phyloP scores from a whole-genome alignment of 352 stramenopile genomes.

The Halophytophthora polymorphica region DNA sequence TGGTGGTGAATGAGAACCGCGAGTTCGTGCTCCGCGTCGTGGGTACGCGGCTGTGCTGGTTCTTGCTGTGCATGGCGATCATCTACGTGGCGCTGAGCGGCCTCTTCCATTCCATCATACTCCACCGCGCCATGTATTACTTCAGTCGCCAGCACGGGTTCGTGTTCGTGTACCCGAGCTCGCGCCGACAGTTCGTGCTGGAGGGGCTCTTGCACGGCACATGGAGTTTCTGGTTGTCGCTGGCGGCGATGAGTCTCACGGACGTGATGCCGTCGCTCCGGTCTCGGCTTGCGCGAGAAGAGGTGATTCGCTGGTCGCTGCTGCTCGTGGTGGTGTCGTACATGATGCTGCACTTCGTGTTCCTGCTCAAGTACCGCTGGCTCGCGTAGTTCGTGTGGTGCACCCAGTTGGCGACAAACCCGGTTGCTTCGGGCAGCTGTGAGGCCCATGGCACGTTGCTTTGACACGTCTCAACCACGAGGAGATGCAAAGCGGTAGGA shows the following conservation, averaged over 20 bases:
- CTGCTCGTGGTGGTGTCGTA: conserved; percentile 49
- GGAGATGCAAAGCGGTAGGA: no score
- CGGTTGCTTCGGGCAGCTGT: no score
- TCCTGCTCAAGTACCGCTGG: conserved; percentile 60
- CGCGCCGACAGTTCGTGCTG: conserved; percentile 60
- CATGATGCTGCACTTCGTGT: conserved; percentile 45
- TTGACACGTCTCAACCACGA: no score
- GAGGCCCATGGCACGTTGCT: no score
- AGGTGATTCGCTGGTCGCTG: conserved; percentile 44
- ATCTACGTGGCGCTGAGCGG: conserved; percentile 64
- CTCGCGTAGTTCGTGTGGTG: conserved; percentile 13
- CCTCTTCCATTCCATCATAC: conserved; percentile 62
- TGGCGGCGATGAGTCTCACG: conserved; percentile 43
- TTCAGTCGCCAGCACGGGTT: conserved; percentile 50
- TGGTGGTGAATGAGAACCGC: conserved; percentile 42
- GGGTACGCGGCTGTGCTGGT: conserved; percentile 47
- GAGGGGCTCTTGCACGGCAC: conserved; percentile 56
- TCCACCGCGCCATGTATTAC: conserved; percentile 45
- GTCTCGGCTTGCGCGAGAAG: conserved; percentile 30
- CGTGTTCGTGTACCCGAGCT: conserved; percentile 60
- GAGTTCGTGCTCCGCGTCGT: conserved; percentile 30
- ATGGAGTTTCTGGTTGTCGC: conserved; percentile 64
- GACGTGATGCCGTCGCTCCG: conserved; percentile 39
- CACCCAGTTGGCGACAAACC: no score
- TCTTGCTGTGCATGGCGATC: conserved; percentile 43